Evolutionary conservation across 2,329 filamentous ascomycete genomes (phyloP), one percentile per base, ranked within the genome.

Genomic region (Didymella sp.): DNA sequence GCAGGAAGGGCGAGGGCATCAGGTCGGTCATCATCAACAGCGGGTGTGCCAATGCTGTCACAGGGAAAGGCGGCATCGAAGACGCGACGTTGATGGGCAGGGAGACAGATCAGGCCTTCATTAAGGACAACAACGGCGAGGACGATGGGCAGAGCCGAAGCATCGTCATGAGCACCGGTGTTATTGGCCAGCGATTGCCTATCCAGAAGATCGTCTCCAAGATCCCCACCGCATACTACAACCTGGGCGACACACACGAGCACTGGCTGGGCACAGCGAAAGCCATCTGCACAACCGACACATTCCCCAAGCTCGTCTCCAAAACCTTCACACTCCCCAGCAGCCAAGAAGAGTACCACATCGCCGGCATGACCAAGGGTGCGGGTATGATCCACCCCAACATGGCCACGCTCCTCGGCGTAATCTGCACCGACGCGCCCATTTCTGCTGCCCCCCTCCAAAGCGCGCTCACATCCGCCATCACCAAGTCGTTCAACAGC

Each of bases 301-400:
- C 95, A 3, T 99, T 99, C 77, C 95, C 95, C 57, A 99, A 99
- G 80, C 88, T 99, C 62, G 83, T 94, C 67, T 97, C 93, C 19
- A 87, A 85, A 66, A 87, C 87, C 13, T 99, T 98, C 78, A 87
- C 82, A 25, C 86, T 99, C 28, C 93, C 95, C 4, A 93, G 90
- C 1, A 90, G 90, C 4, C 87, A 90, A 0, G 82, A 82, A 46
- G 87, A 89, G 74, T 99, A 96, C 79, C 84, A 85, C 67, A 89
- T 99, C 46, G 92, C 91, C 12, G 95, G 95, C 67, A 96, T 96
- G 87, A 96, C 94, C 71, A 99, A 99, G 81, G 95, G 95, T 55
- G 95, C 95, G 5, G 95, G 95, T 72, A 99, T 99, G 95, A 96
- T 99, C 76, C 93, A 97, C 73, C 95, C 95, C 44, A 98, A 99